Percentiles rank a stretch among this genome's conserved stretches.
phyloP scores from a whole-genome alignment of 345 rosid genomes.

The Melaleuca alternifolia region DNA sequence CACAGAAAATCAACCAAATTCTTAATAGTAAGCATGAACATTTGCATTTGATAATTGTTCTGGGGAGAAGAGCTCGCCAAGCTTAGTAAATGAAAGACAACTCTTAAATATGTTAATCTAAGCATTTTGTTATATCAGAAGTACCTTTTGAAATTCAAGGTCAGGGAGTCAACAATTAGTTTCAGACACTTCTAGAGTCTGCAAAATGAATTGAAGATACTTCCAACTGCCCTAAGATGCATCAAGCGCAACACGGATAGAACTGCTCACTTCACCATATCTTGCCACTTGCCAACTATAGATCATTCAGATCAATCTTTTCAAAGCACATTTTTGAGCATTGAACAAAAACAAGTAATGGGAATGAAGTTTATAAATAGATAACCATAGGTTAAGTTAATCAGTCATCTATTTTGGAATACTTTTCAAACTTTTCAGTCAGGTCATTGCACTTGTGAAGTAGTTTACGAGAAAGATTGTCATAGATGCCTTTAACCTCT shows the following conservation, averaged over 20 bases:
- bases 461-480: background rate
- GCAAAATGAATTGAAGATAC: background rate
- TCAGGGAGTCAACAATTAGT: background rate
- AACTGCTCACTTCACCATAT: background rate
- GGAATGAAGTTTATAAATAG: background rate
- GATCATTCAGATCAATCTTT: background rate
- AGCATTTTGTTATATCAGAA: background rate
- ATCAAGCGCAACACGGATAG: background rate
- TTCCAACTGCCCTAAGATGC: background rate
- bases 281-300: background rate
- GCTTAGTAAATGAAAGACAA: background rate
- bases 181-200: background rate
- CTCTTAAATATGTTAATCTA: background rate
- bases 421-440: background rate
- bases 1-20: background rate
- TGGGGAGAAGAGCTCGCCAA: background rate
- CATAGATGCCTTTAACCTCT: background rate
- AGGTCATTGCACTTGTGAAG: background rate
- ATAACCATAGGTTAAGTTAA: background rate
- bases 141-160: background rate
- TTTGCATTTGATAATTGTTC: background rate
- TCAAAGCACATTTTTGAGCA: background rate
- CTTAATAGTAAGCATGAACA: background rate
- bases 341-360: background rate
- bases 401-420: background rate